phyloP scores from a whole-genome alignment of 176 grass and related monocot genomes.

The Carex parvula region DNA sequence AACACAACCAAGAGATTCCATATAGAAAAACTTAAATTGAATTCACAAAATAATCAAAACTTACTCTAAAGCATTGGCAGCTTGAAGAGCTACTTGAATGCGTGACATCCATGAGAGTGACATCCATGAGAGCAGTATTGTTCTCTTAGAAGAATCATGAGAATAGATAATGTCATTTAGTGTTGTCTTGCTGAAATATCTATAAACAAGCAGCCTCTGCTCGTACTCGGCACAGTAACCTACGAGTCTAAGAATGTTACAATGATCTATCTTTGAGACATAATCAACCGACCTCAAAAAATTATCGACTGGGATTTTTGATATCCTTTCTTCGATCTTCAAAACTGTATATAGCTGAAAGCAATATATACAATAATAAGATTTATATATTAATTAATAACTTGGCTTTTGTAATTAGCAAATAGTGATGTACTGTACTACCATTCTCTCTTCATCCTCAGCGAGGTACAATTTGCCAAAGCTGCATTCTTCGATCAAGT shows the following conservation, averaged over 20 bases:
- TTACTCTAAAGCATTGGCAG: slow-evolving; percentile 86
- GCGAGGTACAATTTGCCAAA: slow-evolving; percentile 65
- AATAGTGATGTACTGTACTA: slow-evolving; percentile 27
- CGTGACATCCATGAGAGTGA: slow-evolving; percentile 60
- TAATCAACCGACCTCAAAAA: slow-evolving; percentile 57
- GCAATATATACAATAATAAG: background rate
- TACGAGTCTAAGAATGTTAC: slow-evolving; percentile 68
- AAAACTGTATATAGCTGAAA: slow-evolving; percentile 36
- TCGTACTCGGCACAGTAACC: slow-evolving; percentile 80
- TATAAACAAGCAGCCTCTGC: slow-evolving; percentile 79
- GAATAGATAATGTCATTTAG: slow-evolving; percentile 63
- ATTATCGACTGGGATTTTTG: slow-evolving; percentile 46
- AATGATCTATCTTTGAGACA: slow-evolving; percentile 72
- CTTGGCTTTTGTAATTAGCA: background rate
- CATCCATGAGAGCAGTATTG: slow-evolving; percentile 47
- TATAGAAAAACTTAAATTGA: slow-evolving; percentile 25
- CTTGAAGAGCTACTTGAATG: slow-evolving; percentile 50
- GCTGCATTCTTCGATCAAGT: slow-evolving; percentile 72
- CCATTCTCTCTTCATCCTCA: slow-evolving; percentile 55
- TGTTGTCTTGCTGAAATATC: slow-evolving; percentile 69
- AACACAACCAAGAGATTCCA: background rate
- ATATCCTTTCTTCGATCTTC: slow-evolving; percentile 31
- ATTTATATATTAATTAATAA: background rate
- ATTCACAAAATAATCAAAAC: slow-evolving; percentile 28
- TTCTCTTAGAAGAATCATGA: slow-evolving; percentile 36